Percentiles rank a stretch among this genome's conserved stretches.
These are phyloP conservation scores for Gardenia jasminoides DNA, from an alignment of 257 asterid genomes.

Conservation along the genomic window DNA sequence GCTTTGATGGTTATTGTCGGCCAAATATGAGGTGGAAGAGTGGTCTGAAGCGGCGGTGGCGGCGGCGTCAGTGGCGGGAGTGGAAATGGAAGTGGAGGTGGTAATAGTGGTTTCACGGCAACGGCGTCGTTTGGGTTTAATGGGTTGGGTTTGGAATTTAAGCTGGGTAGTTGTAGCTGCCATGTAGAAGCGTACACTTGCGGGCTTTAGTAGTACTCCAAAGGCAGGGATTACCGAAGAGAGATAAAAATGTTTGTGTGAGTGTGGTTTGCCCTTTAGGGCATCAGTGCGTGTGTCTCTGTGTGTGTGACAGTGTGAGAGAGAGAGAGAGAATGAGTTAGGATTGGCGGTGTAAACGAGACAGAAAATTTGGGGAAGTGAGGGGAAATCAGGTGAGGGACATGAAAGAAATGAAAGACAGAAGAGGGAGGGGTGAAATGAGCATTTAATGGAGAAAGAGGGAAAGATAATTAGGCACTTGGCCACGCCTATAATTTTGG, in stretches of 20 bases:
- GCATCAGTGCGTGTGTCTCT: constrained; percentile 11
- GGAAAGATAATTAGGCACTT: not conserved
- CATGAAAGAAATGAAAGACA: constrained; percentile 11
- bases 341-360: constrained; percentile 42
- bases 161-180: constrained; percentile 60
- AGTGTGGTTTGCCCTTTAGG: constrained; percentile 27
- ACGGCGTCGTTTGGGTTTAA: constrained; percentile 68
- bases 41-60: constrained; percentile 16
- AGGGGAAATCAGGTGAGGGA: not conserved
- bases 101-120: constrained; percentile 70
- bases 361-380: not conserved
- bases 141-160: constrained; percentile 51
- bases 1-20: constrained; percentile 23
- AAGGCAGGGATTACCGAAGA: not conserved
- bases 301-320: not conserved
- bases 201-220: not conserved
- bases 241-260: constrained; percentile 14
- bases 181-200: constrained; percentile 29
- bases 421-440: not conserved
- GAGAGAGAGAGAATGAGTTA: constrained; percentile 3
- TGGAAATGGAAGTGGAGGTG: constrained; percentile 25
- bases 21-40: constrained; percentile 7
- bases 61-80: constrained; percentile 27
- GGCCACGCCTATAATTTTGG: not conserved
- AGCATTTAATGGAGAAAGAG: constrained; percentile 19